Base-by-base conservation (phyloP, 495 filamentous ascomycete genomes). In the Lepidopterella palustris region DNA sequence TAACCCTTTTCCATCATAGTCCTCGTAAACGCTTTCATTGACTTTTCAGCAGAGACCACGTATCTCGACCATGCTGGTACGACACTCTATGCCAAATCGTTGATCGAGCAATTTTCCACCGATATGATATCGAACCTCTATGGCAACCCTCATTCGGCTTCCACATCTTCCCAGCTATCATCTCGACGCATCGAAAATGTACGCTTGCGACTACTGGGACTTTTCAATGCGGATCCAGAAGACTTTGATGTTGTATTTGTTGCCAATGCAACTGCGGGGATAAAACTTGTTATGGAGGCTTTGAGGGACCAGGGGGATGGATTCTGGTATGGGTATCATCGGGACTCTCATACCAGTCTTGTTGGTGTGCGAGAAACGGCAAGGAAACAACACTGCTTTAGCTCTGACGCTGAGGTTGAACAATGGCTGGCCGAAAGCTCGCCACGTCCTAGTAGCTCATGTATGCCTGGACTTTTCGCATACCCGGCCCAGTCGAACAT, bases 41-140 rank as follows among this genome's bases (percentile, higher is more conserved):
- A 48, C n/a, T 25, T 11, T 28, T n/a, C n/a, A 9, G 23, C 61
- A 93, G 89, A 80, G 56, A 80, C 83, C 6, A 81, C 87, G 53
- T 97, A 97, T 69, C 85, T 97, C 25, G 92, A 97, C 65, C 92
- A 97, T 84, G 92, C 91, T 1, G 92, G 89, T 21, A 90, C 90
- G 11, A 93, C 92, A 0, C 75, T 84, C 1, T 92, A 90, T 70
- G 74, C 89, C 24, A 92, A 87, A 67, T 92, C 89, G 27, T 76
- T 90, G 28, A 86, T 97, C 60, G 86, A 93, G 55, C 77, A 77
- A 9, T 95, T 92, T 72, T 82, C 85, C 9, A 68, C 72, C 2
- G 87, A 93, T 57, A 86, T 96, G 77, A 86, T 82, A 10, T 77
- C 83, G 1, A 88, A 86, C 72, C 76, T 97, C 2, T 89, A 89